Evolutionary conservation across 1,284 basidiomycete species (phyloP).

Genomic region (Pholiota adiposa): DNA sequence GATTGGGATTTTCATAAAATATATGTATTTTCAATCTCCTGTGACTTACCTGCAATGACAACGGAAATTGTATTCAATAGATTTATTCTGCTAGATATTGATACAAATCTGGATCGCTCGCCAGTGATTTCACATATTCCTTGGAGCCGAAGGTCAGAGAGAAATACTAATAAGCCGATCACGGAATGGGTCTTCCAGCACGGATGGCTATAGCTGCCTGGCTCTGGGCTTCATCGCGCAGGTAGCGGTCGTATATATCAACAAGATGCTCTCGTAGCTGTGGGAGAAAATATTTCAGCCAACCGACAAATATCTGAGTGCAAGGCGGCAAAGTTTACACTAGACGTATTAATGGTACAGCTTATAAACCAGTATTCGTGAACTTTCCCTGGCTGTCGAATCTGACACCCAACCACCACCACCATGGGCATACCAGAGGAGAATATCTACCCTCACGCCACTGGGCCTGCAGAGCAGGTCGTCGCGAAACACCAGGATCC

Average conservation of each 20-base stretch:
- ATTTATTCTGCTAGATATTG: no score
- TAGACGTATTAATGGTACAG: slow-evolving; percentile 57
- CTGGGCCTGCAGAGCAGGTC: slow-evolving; percentile 56
- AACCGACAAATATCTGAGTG: not conserved
- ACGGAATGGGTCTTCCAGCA: slow-evolving; percentile 51
- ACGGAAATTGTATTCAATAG: no score
- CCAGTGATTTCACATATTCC: no score
- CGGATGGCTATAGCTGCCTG: slow-evolving; percentile 63
- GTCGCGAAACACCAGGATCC: slow-evolving; percentile 52
- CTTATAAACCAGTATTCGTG: not conserved
- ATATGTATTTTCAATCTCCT: no score
- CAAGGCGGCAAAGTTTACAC: slow-evolving; percentile 36
- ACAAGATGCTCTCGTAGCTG: slow-evolving; percentile 53
- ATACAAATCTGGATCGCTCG: no score
- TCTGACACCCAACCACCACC: slow-evolving; percentile 40
- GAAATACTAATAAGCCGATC: not conserved
- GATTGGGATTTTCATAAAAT: no score
- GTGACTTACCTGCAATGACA: no score
- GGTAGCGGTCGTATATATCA: slow-evolving; percentile 57
- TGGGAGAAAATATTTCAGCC: not conserved
- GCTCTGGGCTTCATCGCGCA: slow-evolving; percentile 62
- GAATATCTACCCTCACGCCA: slow-evolving; percentile 55
- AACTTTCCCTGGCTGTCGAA: slow-evolving; percentile 32
- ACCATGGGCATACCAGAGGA: slow-evolving; percentile 57
- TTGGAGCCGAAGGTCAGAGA: no score